Base-by-base conservation (phyloP, 495 filamentous ascomycete genomes). In the Eremomyces bilateralis region DNA sequence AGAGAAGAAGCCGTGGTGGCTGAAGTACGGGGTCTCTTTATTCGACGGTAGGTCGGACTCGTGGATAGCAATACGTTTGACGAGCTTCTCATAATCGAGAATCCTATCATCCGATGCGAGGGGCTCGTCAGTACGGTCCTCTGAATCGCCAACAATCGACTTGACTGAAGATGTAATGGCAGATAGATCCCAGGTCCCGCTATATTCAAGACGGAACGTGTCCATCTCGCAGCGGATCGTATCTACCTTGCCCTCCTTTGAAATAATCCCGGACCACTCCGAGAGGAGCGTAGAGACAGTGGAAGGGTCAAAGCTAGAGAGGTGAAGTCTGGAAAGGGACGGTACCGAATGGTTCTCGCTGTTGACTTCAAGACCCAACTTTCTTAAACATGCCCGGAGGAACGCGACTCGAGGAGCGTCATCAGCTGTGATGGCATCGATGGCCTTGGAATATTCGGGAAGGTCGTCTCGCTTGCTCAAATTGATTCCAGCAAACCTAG, bases 161-260 rank as follows among this genome's bases (percentile, higher is more conserved):
- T 49, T 42, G 4, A 78, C 54, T 3, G 65, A 55, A 36, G 67
- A 56, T 15, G 55, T 54, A 37, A 81, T 46, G 21, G 61, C 53
- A 13, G 46, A 50, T 42, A 76, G 48, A n/a, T 69, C 70, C 69
- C 71, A 84, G 18, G 61, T 55, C 1, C 69, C 71, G 4, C 56
- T 55, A 20, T 61, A 62, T 40, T 82, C 68, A 18, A 97, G 54
- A 29, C 72, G 69, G 49, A 97, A 95, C 3, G 66, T 74, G 47
- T 97, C 88, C 42, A 79, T 75, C 36, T 88, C 79, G 18, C 72
- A 81, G 49, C 75, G 75, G 41, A 97, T 74, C 48, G 71, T 79
- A 36, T 83, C 72, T 35, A 73, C 63, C 1, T 63, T 64, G 27
- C 72, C 65, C 31, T 81, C 71, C 24, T 59, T 60, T 4, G 65